Percentiles rank a stretch among this genome's conserved stretches.
Conservation (phyloP, 2,329 filamentous ascomycete species). For the Nannizziopsis barbatae region DNA sequence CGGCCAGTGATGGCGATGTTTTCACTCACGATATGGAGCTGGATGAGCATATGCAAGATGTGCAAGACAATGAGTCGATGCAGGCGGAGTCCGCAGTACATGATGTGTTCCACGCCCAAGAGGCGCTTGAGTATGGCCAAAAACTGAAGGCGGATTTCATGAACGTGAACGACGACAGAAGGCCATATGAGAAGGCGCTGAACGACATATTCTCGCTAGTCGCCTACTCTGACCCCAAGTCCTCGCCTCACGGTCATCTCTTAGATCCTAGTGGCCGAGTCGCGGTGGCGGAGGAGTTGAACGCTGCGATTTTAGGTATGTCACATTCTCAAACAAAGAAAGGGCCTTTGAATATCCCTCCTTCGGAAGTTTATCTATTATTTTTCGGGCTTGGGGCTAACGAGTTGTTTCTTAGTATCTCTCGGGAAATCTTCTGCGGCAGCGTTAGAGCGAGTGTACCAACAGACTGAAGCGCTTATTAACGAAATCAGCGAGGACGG, state of each 20-base stretch:
- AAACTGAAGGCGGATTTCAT: constrained; percentile 66
- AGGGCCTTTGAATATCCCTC: constrained; percentile 8
- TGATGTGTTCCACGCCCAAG: constrained; percentile 39
- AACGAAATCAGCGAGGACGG: constrained; percentile 70
- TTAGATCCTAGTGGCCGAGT: constrained; percentile 64
- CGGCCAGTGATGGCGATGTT: constrained; percentile 25
- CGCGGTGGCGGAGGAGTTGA: constrained; percentile 81
- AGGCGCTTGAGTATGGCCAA: constrained; percentile 69
- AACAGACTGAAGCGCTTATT: constrained; percentile 78
- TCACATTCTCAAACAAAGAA: constrained; percentile 17
- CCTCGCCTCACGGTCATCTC: constrained; percentile 65
- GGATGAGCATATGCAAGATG: constrained; percentile 39
- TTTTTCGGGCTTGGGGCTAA: not conserved
- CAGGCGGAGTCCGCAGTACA: constrained; percentile 26
- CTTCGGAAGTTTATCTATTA: constrained; percentile 3
- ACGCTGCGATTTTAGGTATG: constrained; percentile 81
- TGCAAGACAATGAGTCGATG: constrained; percentile 27
- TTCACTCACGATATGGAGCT: constrained; percentile 48
- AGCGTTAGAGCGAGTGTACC: constrained; percentile 71
- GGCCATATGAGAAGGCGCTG: constrained; percentile 61
- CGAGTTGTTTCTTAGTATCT: constrained; percentile 50
- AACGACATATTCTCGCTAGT: constrained; percentile 79
- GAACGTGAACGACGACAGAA: constrained; percentile 54
- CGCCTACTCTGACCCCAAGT: constrained; percentile 71
- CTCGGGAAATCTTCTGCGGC: constrained; percentile 81